A percentile compares a stretch with the other conserved stretches of the same genome.
Conservation (phyloP, 768 basidiomycete species). For the Sistotremastrum suecicum region DNA sequence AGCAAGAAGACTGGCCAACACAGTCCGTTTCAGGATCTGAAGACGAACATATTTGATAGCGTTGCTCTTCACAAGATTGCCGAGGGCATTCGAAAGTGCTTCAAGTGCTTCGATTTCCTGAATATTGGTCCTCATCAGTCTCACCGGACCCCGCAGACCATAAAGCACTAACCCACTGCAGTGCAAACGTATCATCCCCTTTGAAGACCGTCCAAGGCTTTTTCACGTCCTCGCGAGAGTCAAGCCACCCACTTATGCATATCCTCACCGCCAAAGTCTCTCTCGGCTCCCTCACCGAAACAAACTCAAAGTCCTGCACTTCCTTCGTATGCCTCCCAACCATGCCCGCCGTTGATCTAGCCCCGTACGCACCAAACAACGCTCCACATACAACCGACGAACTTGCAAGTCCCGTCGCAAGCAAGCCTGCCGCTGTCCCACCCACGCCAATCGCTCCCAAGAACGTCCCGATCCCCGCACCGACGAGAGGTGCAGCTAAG, state of each 20-base stretch:
- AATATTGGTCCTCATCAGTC: not conserved
- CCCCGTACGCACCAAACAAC: conserved; percentile 44
- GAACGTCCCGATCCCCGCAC: conserved; percentile 34
- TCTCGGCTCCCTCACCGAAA: conserved; percentile 25
- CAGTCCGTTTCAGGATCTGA: conserved; percentile 34
- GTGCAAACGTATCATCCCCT: conserved; percentile 37
- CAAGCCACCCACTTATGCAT: conserved; percentile 44
- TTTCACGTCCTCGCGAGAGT: conserved; percentile 28
- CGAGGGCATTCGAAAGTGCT: conserved; percentile 33
- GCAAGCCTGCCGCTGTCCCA: conserved; percentile 34
- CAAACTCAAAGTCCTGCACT: conserved; percentile 37
- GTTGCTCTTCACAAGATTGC: conserved; percentile 28
- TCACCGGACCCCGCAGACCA: not conserved
- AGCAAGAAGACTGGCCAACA: conserved; percentile 33
- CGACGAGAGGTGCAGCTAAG: conserved; percentile 42
- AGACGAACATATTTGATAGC: conserved; percentile 36
- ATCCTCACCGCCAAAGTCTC: conserved; percentile 35
- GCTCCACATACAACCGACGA: conserved; percentile 44
- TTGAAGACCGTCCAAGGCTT: conserved; percentile 38
- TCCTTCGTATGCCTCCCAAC: conserved; percentile 36
- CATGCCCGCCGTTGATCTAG: conserved; percentile 32
- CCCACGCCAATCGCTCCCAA: conserved; percentile 39
- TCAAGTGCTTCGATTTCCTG: conserved; percentile 44
- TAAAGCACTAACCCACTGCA: conserved; percentile 36
- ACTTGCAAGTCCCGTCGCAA: conserved; percentile 39